These are phyloP conservation scores for Seiridium unicorne DNA, from an alignment of 2,329 filamentous ascomycete species.

Conservation along the genomic window DNA sequence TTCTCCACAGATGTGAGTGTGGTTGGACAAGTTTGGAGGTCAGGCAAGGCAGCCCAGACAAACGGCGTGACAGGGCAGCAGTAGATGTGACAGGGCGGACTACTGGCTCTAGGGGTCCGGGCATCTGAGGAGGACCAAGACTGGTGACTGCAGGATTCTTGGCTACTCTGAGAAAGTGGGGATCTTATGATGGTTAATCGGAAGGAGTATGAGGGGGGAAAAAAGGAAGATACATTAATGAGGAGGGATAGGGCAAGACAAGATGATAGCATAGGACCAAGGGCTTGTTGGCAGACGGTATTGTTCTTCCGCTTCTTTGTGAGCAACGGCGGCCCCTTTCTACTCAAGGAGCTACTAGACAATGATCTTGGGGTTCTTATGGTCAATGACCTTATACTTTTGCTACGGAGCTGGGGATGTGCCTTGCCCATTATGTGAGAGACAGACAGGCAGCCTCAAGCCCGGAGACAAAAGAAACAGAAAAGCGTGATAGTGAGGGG, in stretches of 20 bases:
- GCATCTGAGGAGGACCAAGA: background rate
- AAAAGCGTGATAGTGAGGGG: background rate
- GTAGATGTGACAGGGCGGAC: background rate
- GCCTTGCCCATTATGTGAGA: background rate
- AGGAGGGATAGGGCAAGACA: background rate
- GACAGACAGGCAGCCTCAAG: background rate
- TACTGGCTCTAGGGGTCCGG: background rate
- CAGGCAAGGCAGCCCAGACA: background rate
- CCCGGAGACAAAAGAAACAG: background rate
- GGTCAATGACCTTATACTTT: conserved; percentile 18
- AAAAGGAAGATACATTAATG: conserved; percentile 6
- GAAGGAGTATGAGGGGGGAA: background rate
- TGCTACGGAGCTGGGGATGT: background rate
- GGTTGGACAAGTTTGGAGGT: background rate
- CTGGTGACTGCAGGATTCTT: background rate
- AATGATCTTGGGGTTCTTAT: conserved; percentile 11
- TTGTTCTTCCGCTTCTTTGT: conserved; percentile 12
- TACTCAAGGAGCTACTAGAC: conserved; percentile 11
- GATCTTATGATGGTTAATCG: background rate
- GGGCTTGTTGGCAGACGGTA: conserved; percentile 9
- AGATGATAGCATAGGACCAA: conserved; percentile 2
- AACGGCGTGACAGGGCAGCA: background rate
- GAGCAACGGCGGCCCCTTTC: background rate
- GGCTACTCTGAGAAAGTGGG: background rate
- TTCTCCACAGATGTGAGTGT: background rate